phyloP scores from a whole-genome alignment of 1,284 basidiomycete species.

The Apiotrichum domesticum region DNA sequence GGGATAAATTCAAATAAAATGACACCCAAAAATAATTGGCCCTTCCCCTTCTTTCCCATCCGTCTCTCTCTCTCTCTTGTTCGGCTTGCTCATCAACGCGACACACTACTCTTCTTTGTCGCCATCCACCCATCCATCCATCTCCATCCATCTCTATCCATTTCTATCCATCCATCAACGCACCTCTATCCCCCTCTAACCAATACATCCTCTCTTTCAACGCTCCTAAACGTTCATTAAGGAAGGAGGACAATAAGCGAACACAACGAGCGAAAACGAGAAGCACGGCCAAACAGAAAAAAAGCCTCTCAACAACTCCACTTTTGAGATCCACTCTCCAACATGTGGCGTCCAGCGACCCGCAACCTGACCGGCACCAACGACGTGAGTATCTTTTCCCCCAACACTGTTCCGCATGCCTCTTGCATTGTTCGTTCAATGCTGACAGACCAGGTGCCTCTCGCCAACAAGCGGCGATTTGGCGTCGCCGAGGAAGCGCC shows the following conservation, averaged over 20 bases:
- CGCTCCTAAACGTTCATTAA: neutral
- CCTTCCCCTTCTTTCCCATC: neutral
- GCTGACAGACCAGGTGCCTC: slow-evolving; percentile 37
- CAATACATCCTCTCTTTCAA: slow-evolving; percentile 3
- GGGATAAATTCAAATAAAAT: slow-evolving; percentile 10
- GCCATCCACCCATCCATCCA: neutral
- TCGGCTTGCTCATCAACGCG: neutral
- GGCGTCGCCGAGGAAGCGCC: slow-evolving; percentile 62
- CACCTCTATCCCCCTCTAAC: neutral
- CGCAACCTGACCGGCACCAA: slow-evolving; percentile 47
- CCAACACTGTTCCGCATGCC: neutral
- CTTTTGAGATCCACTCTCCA: slow-evolving; percentile 2
- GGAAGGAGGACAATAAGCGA: too few relatives aligned
- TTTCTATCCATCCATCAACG: neutral
- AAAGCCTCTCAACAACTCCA: neutral
- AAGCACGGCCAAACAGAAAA: neutral
- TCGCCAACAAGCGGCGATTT: slow-evolving; percentile 75
- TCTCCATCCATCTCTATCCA: neutral
- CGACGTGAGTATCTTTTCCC: slow-evolving; percentile 40
- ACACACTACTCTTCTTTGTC: neutral
- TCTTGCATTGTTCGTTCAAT: slow-evolving; percentile 1
- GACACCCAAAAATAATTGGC: neutral
- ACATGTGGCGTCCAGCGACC: slow-evolving; percentile 80
- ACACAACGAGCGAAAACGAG: neutral
- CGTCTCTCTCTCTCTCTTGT: neutral